Percentiles rank a stretch among this genome's conserved stretches.
Conservation (phyloP, 305 asterid genomes). For the Withania somnifera region DNA sequence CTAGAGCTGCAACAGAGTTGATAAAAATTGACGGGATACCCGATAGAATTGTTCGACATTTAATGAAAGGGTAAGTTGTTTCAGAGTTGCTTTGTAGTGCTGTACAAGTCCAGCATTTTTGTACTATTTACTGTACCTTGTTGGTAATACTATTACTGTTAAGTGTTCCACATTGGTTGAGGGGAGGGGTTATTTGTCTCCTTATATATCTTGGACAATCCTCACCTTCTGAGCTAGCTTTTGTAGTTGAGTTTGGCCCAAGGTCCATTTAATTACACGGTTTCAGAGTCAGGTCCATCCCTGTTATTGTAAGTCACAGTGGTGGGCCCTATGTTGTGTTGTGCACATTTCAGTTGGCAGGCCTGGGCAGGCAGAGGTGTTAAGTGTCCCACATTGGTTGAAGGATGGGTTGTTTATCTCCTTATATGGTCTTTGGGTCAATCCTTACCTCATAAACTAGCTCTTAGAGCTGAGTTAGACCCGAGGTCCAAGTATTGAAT, state of each 20-base stretch:
- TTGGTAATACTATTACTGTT: background rate
- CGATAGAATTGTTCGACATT: slow-evolving; percentile 69
- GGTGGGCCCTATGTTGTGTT: background rate
- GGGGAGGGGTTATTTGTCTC: background rate
- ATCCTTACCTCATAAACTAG: background rate
- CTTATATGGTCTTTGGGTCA: background rate
- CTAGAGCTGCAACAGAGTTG: slow-evolving; percentile 73
- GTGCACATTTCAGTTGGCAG: background rate
- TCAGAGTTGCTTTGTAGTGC: background rate
- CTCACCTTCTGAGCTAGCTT: background rate
- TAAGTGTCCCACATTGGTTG: background rate
- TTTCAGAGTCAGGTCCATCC: background rate
- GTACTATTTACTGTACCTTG: background rate
- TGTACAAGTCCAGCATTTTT: background rate
- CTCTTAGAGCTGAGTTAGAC: background rate
- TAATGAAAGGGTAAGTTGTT: slow-evolving; percentile 65
- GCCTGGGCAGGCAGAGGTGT: background rate
- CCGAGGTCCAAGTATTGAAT: background rate
- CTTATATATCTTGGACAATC: background rate
- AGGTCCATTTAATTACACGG: background rate
- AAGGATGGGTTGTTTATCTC: background rate
- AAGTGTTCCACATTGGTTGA: background rate
- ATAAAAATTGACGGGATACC: slow-evolving; percentile 68
- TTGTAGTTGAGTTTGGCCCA: background rate
- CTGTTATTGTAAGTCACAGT: background rate